A percentile compares a stretch with the other conserved stretches of the same genome.
phyloP scores from a whole-genome alignment of 768 basidiomycete species.

The Imleria badia region DNA sequence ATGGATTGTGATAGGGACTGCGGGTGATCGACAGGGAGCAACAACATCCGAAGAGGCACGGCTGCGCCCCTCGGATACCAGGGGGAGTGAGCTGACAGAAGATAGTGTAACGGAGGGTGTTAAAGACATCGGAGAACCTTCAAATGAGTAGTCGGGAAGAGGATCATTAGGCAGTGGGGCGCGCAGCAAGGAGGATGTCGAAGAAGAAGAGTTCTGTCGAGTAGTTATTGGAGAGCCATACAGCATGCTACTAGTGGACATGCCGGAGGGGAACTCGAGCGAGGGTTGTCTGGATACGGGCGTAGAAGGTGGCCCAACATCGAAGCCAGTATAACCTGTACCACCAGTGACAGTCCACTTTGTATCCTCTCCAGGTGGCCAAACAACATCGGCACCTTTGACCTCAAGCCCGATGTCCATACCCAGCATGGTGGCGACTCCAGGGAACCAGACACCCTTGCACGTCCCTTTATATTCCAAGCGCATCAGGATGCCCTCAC shows the following conservation, averaged over 20 bases:
- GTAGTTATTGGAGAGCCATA: constrained; percentile 26
- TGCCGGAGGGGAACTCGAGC: constrained; percentile 41
- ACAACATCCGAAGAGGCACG: constrained; percentile 37
- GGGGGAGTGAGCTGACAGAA: constrained; percentile 39
- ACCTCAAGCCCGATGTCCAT: constrained; percentile 72
- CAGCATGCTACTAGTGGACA: constrained; percentile 18
- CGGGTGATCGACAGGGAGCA: constrained; percentile 42
- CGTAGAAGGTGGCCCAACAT: constrained; percentile 45
- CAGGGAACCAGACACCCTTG: constrained; percentile 78
- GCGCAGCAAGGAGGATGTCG: constrained; percentile 66
- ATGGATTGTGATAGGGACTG: constrained; percentile 67
- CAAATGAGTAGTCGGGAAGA: constrained; percentile 75
- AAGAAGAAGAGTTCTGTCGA: constrained; percentile 42
- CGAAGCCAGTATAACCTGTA: constrained; percentile 70
- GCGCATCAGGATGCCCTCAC: constrained; percentile 59
- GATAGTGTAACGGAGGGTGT: constrained; percentile 43
- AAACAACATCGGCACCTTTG: constrained; percentile 66
- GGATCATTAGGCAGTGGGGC: constrained; percentile 68
- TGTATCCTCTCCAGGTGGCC: constrained; percentile 51
- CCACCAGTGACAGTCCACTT: constrained; percentile 67
- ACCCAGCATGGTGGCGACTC: constrained; percentile 78
- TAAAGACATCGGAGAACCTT: constrained; percentile 54
- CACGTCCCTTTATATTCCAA: constrained; percentile 73
- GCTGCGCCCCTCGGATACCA: constrained; percentile 34
- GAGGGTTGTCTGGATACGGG: constrained; percentile 48